Evolutionary conservation across 1,284 basidiomycete species (phyloP), one percentile per base, ranked within the genome.

Genomic region (Tilletia horrida): DNA sequence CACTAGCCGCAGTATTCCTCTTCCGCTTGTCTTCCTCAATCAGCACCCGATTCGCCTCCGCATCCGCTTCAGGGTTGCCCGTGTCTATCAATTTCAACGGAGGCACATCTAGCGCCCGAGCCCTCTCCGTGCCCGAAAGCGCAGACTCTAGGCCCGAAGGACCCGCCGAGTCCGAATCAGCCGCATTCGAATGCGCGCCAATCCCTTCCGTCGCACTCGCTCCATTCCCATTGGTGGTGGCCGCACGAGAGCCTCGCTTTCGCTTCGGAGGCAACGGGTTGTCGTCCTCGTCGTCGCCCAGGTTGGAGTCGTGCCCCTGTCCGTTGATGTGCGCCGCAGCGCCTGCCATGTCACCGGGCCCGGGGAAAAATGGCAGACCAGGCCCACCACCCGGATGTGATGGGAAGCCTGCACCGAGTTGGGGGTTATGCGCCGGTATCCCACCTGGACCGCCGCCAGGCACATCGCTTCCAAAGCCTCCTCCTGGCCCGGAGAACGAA

Each of bases 1-100:
- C 80, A 44, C 91, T 93, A 0, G 95, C 95, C 21, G 93, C 93
- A 0, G 95, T 98, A 83, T 98, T 98, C 61, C 95, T 85, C 69
- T 93, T 86, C 45, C 95, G 89, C 84, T 97, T 98, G 84, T 95
- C 92, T 81, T 95, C 92, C 1, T 89, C 83, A 27, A 80, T 80
- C 2, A 78, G 76, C 14, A 67, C 64, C 2, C 78, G 75, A 63
- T 81, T 80, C 93, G 83, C 75, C 67, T 81, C 80, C 4, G 79
- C 77, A 62, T 81, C 80, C 1, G 77, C 78, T 57, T 80, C 77
- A 1, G 77, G 75, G 57, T 81, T 81, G 61, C 80, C 80, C 16
- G 80, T 81, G 66, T 81, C 76, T 63, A 81, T 78, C 59, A 81
- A 73, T 57, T 75, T 73, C 62, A 81, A 71, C 4, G 77, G 74